Evolutionary conservation across 495 filamentous ascomycete genomes (phyloP), one percentile per base, ranked within the genome.

Genomic region (Daldinia concentrica): DNA sequence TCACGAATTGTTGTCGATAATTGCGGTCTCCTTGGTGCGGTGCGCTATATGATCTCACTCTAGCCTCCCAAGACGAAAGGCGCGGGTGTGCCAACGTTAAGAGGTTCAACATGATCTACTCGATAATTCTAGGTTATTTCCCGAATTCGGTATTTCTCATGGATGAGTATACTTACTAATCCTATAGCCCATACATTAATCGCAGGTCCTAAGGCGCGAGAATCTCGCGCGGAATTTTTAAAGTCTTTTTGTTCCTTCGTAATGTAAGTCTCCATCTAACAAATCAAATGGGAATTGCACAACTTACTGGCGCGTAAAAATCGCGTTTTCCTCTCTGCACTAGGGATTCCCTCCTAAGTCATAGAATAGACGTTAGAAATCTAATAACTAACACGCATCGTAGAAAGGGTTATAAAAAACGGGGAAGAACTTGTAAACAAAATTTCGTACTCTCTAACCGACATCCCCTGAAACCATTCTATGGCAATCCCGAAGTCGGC

Each of bases 111-210:
- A 69, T 69, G 4, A 43, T 52, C 66, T 69, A 41, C 27, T 22
- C 50, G 27, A 54, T n/a, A 54, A 30, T 0, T 3, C 1, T 24
- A 14, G 5, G 17, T 58, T 24, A 37, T 14, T 39, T 24, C 19
- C 19, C 6, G 12, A 24, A 24, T 2, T 22, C 22, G 5, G 1
- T 11, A 36, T 24, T 48, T 9, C 6, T 24, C 22, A 9, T 4
- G 43, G 43, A 24, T 9, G 22, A 24, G 19, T 48, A 30, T 62
- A 63, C 66, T n/a, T 69, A 69, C 66, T 5, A 69, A 2, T 24
- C 66, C 66, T 58, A 69, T 58, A 27, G 58, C 66, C 66, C 66
- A 69, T 22, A 69, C 22, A 26, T 69, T 69, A 4, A 68, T 6
- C 24, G 37, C 12, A 7, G 27, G 11, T 6, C 50, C 50, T 48